phyloP scores from a whole-genome alignment of 331 rosid species.

The Phaseolus coccineus region DNA sequence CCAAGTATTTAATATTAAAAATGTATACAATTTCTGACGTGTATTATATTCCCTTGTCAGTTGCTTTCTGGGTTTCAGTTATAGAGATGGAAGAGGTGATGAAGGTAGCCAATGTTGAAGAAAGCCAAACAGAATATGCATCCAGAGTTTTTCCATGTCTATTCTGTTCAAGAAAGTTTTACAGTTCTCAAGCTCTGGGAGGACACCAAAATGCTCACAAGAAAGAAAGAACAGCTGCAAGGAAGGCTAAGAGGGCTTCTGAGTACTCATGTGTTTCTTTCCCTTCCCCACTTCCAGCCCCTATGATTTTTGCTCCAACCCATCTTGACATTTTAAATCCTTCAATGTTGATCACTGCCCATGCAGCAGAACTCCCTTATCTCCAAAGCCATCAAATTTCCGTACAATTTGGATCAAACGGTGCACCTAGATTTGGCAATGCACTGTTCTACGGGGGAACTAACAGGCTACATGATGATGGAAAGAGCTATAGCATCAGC shows the following conservation, averaged over 20 bases:
- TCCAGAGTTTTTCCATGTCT: conserved; percentile 71
- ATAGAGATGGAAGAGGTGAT: conserved; percentile 60
- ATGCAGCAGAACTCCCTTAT: conserved; percentile 57
- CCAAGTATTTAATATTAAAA: conserved; percentile 4
- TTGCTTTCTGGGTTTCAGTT: conserved; percentile 18
- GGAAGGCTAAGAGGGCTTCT: conserved; percentile 63
- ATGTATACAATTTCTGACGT: not conserved
- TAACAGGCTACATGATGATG: conserved; percentile 44
- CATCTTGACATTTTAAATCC: conserved; percentile 53
- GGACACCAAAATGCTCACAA: conserved; percentile 97
- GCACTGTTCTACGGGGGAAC: conserved; percentile 49
- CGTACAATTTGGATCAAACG: conserved; percentile 53
- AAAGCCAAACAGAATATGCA: conserved; percentile 50
- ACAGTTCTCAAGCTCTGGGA: conserved; percentile 88
- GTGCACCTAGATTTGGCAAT: conserved; percentile 59
- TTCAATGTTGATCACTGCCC: conserved; percentile 60
- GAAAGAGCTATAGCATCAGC: conserved; percentile 38
- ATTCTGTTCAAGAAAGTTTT: conserved; percentile 82
- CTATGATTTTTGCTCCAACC: conserved; percentile 55
- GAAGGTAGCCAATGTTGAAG: conserved; percentile 42
- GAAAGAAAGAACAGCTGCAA: conserved; percentile 80
- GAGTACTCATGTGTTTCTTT: conserved; percentile 42
- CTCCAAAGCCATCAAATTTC: conserved; percentile 51
- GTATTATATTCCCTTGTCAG: not conserved
- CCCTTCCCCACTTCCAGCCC: conserved; percentile 43